Conservation (phyloP, 2,329 filamentous ascomycete genomes). For the Tolypocladium inflatum region DNA sequence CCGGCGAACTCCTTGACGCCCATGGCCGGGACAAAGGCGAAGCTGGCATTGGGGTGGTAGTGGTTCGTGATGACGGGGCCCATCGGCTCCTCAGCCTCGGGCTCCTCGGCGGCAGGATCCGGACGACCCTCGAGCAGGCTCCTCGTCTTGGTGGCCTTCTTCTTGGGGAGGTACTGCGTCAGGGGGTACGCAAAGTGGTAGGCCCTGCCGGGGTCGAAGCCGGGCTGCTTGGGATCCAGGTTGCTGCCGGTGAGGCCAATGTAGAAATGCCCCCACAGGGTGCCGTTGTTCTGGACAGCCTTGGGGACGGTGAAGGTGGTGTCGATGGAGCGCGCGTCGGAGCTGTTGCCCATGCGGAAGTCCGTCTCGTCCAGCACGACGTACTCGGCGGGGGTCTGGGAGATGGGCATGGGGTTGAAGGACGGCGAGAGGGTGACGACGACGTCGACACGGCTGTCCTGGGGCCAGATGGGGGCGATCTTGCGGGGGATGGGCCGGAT, state of each 20-base stretch:
- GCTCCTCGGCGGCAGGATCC: slow-evolving; percentile 30
- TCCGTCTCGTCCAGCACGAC: slow-evolving; percentile 71
- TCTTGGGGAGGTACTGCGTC: slow-evolving; percentile 85
- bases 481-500: slow-evolving; percentile 58
- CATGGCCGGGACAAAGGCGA: slow-evolving; percentile 76
- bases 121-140: slow-evolving; percentile 61
- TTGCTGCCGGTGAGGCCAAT: slow-evolving; percentile 66
- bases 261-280: slow-evolving; percentile 91
- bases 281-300: slow-evolving; percentile 82
- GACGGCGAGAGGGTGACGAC: slow-evolving; percentile 75
- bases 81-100: slow-evolving; percentile 42
- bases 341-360: slow-evolving; percentile 71
- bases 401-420: slow-evolving; percentile 57
- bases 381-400: slow-evolving; percentile 53
- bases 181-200: slow-evolving; percentile 78
- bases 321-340: slow-evolving; percentile 68
- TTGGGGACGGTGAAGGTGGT: slow-evolving; percentile 69
- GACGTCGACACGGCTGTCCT: slow-evolving; percentile 71
- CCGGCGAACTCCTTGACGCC: slow-evolving; percentile 58
- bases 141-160: slow-evolving; percentile 78
- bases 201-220: slow-evolving; percentile 66
- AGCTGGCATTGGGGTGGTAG: slow-evolving; percentile 90
- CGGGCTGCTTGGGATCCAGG: slow-evolving; percentile 63
- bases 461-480: slow-evolving; percentile 81
- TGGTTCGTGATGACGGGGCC: slow-evolving; percentile 72